Base-by-base conservation (phyloP, 139 green algal genomes). In the Haematococcus lacustris region DNA sequence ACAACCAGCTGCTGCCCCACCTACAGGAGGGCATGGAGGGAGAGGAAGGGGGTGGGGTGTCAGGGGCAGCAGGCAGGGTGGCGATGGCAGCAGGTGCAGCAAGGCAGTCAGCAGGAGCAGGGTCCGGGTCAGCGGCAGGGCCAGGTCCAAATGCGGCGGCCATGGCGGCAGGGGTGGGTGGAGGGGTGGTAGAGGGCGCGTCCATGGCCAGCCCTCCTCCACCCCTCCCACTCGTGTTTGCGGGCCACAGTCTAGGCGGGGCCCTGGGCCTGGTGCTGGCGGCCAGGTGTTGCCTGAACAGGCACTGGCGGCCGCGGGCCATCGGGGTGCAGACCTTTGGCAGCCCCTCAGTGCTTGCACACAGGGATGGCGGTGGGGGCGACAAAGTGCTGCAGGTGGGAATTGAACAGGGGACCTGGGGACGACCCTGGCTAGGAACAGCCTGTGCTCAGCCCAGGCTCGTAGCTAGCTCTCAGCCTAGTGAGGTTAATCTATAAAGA, bases 261-360 rank as follows among this genome's bases (percentile, higher is more conserved):
- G 76, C 76, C 0, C 66, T 90, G 5, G 75, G 81, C 1, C 66
- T 78, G n/a, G 71, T 90, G 34, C 38, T 81, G 25, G 63, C 73
- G 72, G 72, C 67, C 1, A 30, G 23, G 43, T 61, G 17, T 38
- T 25, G 32, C 26, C 39, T 71, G 7, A 50, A 71, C 1, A 33
- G 72, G 30, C 41, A 53, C 2, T 2, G 30, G 2, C 57, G 26
- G 2, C 28, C 71, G 40, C 23, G 13, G 33, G 60, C 37, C 61
- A 63, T 59, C 25, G 66, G 61, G 32, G 82, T 71, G 57, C 79
- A 78, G 38, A 87, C 80, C 1, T 92, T 90, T 76, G 87, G 87
- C 6, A 86, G 83, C 3, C 87, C 87, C 2, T 82, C 85, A 0
- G 85, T 91, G 3, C 71, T 92, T 34, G 76, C 85, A 0, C 83